Conservation (phyloP, 768 basidiomycete genomes). For the Boletus tomentosulus region DNA sequence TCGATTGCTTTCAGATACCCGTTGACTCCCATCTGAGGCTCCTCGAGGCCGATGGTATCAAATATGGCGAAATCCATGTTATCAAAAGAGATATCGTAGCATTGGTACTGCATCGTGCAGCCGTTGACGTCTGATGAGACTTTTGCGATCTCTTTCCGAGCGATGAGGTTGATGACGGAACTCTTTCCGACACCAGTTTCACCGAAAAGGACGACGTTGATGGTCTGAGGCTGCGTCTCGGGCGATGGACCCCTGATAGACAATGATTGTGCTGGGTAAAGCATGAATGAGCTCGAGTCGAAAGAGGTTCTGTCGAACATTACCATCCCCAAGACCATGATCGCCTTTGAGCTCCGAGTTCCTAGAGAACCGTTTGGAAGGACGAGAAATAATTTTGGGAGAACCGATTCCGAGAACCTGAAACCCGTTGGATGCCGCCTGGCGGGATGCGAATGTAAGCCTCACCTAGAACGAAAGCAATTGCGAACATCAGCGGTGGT, state of each 20-base stretch:
- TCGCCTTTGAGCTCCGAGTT: background rate
- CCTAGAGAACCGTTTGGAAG: background rate
- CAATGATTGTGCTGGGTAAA: background rate
- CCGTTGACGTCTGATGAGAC: slow-evolving; percentile 31
- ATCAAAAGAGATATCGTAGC: slow-evolving; percentile 27
- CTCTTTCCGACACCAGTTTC: slow-evolving; percentile 37
- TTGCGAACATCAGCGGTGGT: slow-evolving; percentile 1
- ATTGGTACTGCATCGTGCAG: slow-evolving; percentile 33
- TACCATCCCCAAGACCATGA: slow-evolving; percentile 8
- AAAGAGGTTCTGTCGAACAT: background rate
- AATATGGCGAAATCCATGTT: slow-evolving; percentile 21
- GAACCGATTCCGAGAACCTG: too few species aligned
- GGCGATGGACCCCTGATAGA: background rate
- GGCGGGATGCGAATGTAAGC: background rate
- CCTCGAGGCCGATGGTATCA: slow-evolving; percentile 36
- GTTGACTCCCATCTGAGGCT: slow-evolving; percentile 27
- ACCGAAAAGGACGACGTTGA: slow-evolving; percentile 41
- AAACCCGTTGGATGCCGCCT: background rate
- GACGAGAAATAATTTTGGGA: background rate
- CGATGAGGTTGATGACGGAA: slow-evolving; percentile 31
- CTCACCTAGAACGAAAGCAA: slow-evolving; percentile 4
- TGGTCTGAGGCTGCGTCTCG: background rate
- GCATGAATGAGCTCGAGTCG: slow-evolving; percentile 4
- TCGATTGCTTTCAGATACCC: slow-evolving; percentile 26
- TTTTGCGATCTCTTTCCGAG: slow-evolving; percentile 16